phyloP scores from a whole-genome alignment of 495 filamentous ascomycete species.

The Penicillium steckii region DNA sequence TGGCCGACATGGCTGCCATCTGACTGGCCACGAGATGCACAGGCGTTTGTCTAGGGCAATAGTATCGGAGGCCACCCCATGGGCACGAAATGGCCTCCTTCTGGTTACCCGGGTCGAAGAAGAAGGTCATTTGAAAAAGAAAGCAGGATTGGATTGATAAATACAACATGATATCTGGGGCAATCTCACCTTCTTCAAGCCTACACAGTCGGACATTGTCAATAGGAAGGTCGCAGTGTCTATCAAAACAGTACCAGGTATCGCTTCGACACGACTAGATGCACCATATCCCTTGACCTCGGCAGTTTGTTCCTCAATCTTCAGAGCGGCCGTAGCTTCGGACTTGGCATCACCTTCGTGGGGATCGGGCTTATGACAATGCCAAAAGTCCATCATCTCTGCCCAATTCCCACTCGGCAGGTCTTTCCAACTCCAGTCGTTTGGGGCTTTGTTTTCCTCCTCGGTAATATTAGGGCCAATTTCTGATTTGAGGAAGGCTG shows the following conservation, averaged over 20 bases:
- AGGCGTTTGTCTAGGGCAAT: slow-evolving; percentile 68
- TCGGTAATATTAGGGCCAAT: not conserved
- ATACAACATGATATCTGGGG: slow-evolving; percentile 7
- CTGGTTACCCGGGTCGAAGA: slow-evolving; percentile 65
- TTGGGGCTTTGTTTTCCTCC: not conserved
- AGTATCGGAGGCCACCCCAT: slow-evolving; percentile 81
- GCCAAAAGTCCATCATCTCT: slow-evolving; percentile 99
- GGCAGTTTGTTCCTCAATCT: slow-evolving; percentile 39
- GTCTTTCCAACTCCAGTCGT: slow-evolving; percentile 75
- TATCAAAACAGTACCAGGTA: slow-evolving; percentile 67
- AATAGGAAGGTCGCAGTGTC: slow-evolving; percentile 77
- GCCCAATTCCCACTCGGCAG: slow-evolving; percentile 96
- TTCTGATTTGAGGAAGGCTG: slow-evolving; percentile 18
- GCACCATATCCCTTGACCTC: slow-evolving; percentile 73
- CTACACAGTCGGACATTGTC: slow-evolving; percentile 58
- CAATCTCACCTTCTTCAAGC: slow-evolving; percentile 59
- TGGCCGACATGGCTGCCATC: slow-evolving; percentile 20
- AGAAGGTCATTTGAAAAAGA: slow-evolving; percentile 6
- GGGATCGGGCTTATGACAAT: slow-evolving; percentile 86
- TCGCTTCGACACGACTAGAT: slow-evolving; percentile 63
- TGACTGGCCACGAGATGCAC: slow-evolving; percentile 22
- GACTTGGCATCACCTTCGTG: slow-evolving; percentile 36
- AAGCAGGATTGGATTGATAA: slow-evolving; percentile 8
- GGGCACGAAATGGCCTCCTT: slow-evolving; percentile 70
- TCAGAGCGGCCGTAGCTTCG: slow-evolving; percentile 24